Conservation (phyloP, 306 rosid genomes). For the Sicyos edulis region DNA sequence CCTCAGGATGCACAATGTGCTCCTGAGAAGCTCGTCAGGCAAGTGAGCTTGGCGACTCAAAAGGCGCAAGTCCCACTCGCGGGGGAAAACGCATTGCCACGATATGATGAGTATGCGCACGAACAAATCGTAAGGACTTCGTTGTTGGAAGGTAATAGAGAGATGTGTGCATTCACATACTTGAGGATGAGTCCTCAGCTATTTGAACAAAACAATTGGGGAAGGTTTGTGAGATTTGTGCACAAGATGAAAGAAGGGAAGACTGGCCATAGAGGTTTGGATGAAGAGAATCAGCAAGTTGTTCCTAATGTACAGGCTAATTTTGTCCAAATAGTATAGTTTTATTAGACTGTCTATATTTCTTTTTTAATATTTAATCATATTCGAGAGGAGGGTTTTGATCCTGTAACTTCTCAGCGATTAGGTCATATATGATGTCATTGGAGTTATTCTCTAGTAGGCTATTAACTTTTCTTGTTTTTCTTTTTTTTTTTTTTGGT, state of each 20-base stretch:
- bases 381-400: too few species aligned
- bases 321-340: conserved; percentile 56
- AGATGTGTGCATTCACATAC: conserved; percentile 88
- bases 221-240: conserved; percentile 74
- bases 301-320: conserved; percentile 48
- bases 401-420: too few species aligned
- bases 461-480: not conserved
- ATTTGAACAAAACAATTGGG: conserved; percentile 70
- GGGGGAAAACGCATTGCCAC: conserved; percentile 79
- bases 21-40: conserved; percentile 79
- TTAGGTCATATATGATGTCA: too few species aligned
- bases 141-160: conserved; percentile 39
- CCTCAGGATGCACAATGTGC: conserved; percentile 79
- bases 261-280: conserved; percentile 47
- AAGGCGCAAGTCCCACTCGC: conserved; percentile 67
- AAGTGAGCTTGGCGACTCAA: conserved; percentile 65
- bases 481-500: too few species aligned
- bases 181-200: conserved; percentile 78
- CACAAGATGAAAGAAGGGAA: conserved; percentile 85
- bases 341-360: not conserved
- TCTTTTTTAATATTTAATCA: too few species aligned
- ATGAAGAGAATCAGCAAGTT: conserved; percentile 70
- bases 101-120: conserved; percentile 57
- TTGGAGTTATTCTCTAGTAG: too few species aligned
- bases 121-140: conserved; percentile 63